Evolutionary conservation across 768 basidiomycete species (phyloP), one percentile per base, ranked within the genome.

Genomic region (Coprinellus aureogranulatus): DNA sequence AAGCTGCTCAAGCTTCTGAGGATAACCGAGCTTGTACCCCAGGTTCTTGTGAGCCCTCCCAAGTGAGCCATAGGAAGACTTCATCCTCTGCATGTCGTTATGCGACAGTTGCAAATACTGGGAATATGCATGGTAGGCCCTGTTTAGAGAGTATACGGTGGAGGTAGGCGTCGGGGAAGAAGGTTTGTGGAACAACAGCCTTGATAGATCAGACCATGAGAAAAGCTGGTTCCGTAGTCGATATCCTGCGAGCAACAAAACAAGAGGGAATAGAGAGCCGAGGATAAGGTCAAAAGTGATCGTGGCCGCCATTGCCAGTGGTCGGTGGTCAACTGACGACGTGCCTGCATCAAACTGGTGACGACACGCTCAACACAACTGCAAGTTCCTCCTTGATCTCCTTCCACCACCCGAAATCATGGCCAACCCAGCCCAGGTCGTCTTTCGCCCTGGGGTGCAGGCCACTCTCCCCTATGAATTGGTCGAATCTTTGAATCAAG

Each of bases 401-500:
- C 18, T 14, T 46, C 53, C 34, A 47, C 48, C 47, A 41, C 39
- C 20, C 9, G 41, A 8, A 8, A 6, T 6, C 46, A 47, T 50
- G 34, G 8, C 47, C 12, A 22, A 31, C 55, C 22, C 52, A n/a
- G 42, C 41, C 27, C 40, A 57, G 18, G 26, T 59, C 28, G 54
- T 67, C 28, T 28, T 60, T 41, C 56, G 47, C 30, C 37, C 62
- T 62, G 59, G 30, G 28, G 48, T 61, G 18, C 50, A 60, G 3
- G 23, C 58, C 14, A 25, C 45, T 12, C 76, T 88, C 1, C 85
- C 87, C 2, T 40, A 71, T 9, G 87, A 89, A 56, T 77, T 89
- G 22, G 63, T 85, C 12, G 74, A 84, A 31, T 61, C 76, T 37
- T 70, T 89, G 48, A 81, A 88, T 60, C 77, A 87, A 57, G 76